Base-by-base conservation (phyloP, 1,284 basidiomycete species). In the Boletellus deceptivus region DNA sequence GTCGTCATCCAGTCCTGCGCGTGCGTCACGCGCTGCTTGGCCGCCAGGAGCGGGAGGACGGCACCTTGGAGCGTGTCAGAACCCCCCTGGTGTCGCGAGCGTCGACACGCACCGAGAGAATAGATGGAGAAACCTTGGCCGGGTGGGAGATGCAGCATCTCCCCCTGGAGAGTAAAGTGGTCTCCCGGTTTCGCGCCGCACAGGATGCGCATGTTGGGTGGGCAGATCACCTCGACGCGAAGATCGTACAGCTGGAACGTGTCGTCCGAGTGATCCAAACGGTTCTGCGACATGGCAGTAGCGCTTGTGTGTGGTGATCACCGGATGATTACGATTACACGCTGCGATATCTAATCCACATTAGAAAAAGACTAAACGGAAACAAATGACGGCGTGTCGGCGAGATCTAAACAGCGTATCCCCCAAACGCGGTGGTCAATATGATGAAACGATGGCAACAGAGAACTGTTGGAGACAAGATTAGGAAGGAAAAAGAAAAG, bases 1-100 rank as follows among this genome's bases (percentile, higher is more conserved):
- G 81, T 82, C 4, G 80, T 70, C 78, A 86, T 84, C 83, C 84
- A 86, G 61, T 86, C 84, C 51, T 79, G 75, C 2, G 69, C 56
- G 45, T 80, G 66, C 1, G 75, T 77, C 18, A 68, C 65, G 2
- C 83, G 73, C 55, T 85, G 83, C 61, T 84, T 85, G 17, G 82
- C 82, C 16, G 83, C 79, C 11, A 86, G 69, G 11, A 86, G 68
- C 3, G 82, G 82, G 7, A 86, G 71, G 14, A 86, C 72, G 11
- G 81, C 71, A 25, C 72, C 83, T 84, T 9, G 33, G 2, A 20
- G 20, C 2, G 20, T 20, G 20, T 20, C 20, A 20, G 4, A 20
- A 20, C 2, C 20, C 20, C 14, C 33, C 14, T 13, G 33, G 16
- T 13, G 29, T 40, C 25, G n/a, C 42, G 13, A 43, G 11, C 13